phyloP scores from a whole-genome alignment of 768 basidiomycete genomes.

The Coprinopsis marcescibilis region DNA sequence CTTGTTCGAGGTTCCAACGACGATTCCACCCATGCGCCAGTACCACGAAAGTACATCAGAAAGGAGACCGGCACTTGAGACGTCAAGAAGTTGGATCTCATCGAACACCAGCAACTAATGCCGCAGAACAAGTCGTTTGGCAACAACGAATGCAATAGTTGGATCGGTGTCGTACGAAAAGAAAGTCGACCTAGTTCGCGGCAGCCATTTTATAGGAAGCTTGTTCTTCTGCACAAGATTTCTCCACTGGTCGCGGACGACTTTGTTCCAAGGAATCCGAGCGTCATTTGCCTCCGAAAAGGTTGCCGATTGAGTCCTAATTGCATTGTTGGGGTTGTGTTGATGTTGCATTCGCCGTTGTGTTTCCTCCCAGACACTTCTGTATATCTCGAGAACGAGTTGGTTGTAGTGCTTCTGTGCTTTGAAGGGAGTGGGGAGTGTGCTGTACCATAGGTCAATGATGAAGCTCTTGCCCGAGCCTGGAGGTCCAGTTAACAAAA shows the following conservation, averaged over 20 bases:
- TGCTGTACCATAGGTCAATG: slow-evolving; percentile 50
- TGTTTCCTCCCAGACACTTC: slow-evolving; percentile 48
- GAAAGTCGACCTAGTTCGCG: slow-evolving; percentile 13
- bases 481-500: slow-evolving; percentile 46
- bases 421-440: slow-evolving; percentile 47
- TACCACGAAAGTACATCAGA: slow-evolving; percentile 54
- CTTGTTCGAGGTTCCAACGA: slow-evolving; percentile 45
- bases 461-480: slow-evolving; percentile 52
- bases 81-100: slow-evolving; percentile 56
- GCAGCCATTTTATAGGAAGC: slow-evolving; percentile 27
- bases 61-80: slow-evolving; percentile 47
- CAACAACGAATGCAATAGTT: slow-evolving; percentile 41
- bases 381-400: slow-evolving; percentile 50
- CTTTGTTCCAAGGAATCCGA: slow-evolving; percentile 22
- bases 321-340: background rate
- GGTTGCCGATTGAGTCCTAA: too few relatives aligned
- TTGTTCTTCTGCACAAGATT: slow-evolving; percentile 24
- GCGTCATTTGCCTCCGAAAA: too few relatives aligned
- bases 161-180: slow-evolving; percentile 22
- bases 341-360: slow-evolving; percentile 28
- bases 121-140: slow-evolving; percentile 35
- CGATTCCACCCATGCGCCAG: slow-evolving; percentile 57
- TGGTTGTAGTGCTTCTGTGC: slow-evolving; percentile 52
- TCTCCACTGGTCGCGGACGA: slow-evolving; percentile 23
- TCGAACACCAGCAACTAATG: slow-evolving; percentile 54